Evolutionary conservation across 2,329 filamentous ascomycete genomes (phyloP).

Genomic region (Cercospora sesami): DNA sequence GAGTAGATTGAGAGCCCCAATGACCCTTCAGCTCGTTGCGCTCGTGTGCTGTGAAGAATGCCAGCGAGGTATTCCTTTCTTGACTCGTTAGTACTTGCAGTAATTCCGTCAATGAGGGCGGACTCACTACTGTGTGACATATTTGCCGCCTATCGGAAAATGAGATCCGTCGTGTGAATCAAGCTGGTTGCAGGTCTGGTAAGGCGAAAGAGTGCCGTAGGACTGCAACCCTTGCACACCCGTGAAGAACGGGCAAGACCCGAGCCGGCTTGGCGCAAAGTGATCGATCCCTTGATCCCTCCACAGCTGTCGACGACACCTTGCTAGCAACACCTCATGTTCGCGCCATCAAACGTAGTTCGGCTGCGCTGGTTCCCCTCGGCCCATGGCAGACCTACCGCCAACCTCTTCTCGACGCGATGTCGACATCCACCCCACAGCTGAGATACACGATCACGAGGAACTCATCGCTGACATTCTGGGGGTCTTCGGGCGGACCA

Average conservation of each 20-base stretch:
- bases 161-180: not conserved
- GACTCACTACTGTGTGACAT: conserved; percentile 16
- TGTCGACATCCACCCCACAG: not conserved
- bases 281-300: not conserved
- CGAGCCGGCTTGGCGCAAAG: not conserved
- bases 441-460: not conserved
- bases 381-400: not conserved
- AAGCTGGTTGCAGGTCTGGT: not conserved
- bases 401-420: not conserved
- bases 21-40: conserved; percentile 75
- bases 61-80: conserved; percentile 82
- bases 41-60: conserved; percentile 93
- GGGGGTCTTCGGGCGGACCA: not conserved
- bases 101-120: not conserved
- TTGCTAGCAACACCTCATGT: not conserved
- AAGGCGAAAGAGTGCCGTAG: not conserved
- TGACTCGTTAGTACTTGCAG: conserved; percentile 7
- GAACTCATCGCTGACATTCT: not conserved
- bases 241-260: not conserved
- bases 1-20: conserved; percentile 81
- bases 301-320: not conserved
- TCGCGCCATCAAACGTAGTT: not conserved
- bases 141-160: not conserved
- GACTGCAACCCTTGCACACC: not conserved
- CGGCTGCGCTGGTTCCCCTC: not conserved